Percentiles rank a stretch among this genome's conserved stretches.
Conservation (phyloP, 108 stramenopile genomes). For the Aureococcus anophagefferens region DNA sequence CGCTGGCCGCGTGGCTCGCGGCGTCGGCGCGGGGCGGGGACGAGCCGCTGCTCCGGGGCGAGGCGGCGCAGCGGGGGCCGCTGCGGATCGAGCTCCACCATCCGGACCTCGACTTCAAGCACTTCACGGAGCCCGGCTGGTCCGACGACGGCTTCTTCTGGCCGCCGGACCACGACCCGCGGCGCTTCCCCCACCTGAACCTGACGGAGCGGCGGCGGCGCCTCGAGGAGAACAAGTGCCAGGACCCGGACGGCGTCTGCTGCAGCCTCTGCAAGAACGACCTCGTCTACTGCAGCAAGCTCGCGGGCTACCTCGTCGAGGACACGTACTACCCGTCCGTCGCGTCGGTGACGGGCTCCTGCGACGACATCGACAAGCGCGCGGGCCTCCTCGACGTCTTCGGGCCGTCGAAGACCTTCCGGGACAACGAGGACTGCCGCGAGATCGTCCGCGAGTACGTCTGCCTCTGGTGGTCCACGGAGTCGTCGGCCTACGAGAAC, state of each 20-base stretch:
- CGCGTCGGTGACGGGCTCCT: neutral
- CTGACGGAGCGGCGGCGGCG: neutral
- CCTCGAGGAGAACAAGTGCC: neutral
- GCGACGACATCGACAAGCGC: neutral
- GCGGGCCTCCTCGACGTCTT: neutral
- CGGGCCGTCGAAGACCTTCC: constrained; percentile 10
- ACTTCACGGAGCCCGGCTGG: too few species aligned
- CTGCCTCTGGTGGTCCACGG: constrained; percentile 28
- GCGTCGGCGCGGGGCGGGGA: too few species aligned
- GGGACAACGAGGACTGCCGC: constrained; percentile 24
- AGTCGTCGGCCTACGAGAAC: constrained; percentile 23
- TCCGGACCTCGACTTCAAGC: too few species aligned
- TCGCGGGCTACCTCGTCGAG: neutral
- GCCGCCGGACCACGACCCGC: neutral
- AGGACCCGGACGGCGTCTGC: neutral
- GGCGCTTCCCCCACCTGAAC: neutral
- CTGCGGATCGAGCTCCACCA: too few species aligned
- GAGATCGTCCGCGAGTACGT: constrained; percentile 27
- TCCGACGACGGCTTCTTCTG: neutral
- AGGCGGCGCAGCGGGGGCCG: too few species aligned
- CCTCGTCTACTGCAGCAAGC: neutral
- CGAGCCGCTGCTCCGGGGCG: too few species aligned
- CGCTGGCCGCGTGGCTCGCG: too few species aligned
- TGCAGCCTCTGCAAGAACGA: neutral
- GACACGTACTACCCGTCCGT: neutral